Base-by-base conservation (phyloP, 2,329 filamentous ascomycete species). In the Talaromyces sp. region DNA sequence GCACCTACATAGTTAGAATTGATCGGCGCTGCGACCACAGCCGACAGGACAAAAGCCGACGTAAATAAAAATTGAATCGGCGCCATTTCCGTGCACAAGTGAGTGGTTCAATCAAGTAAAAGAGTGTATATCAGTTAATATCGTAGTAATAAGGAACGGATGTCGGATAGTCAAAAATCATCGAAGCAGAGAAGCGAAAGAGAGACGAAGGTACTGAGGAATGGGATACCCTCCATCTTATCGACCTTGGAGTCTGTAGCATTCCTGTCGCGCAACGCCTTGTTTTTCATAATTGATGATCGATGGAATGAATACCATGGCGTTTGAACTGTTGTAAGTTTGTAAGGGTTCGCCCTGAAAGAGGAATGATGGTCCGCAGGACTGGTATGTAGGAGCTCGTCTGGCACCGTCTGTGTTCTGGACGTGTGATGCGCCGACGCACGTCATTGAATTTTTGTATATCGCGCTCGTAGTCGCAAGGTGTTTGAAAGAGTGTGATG, bases 311-410 rank as follows among this genome's bases (percentile, higher is more conserved):
- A 56, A 54, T 54, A 35, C 50, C 50, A 19, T 16, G 27, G 50
- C n/a, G 31, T 39, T 37, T 37, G 3, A 16, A 16, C 52, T 56
- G n/a, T 22, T 33, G 49, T 22, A 22, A 10, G 1, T 9, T 56
- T 14, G n/a, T 14, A 22, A 39, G 33, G 11, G 11, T 22, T 37
- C 1, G 1, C 1, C 33, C 3, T 76, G 66, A 22, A 69, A 70
- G 24, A 68, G 67, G 52, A 74, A 59, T 52, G 60, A 33, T 41
- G 33, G 19, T 41, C 39, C 13, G 35, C 2, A 11, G 45, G 33
- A 35, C 11, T 65, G 57, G 63, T 60, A 65, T 65, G 63, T 43
- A 65, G 63, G 63, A 61, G 45, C 27, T 13, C 16, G 5, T 31
- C 27, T 31, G 27, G 5, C 27, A 31, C 4, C 8, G 35, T 39